A percentile compares a stretch with the other conserved stretches of the same genome.
These are phyloP conservation scores for Talaromyces amestolkiae DNA, from an alignment of 2,329 filamentous ascomycete genomes.

Conservation along the genomic window DNA sequence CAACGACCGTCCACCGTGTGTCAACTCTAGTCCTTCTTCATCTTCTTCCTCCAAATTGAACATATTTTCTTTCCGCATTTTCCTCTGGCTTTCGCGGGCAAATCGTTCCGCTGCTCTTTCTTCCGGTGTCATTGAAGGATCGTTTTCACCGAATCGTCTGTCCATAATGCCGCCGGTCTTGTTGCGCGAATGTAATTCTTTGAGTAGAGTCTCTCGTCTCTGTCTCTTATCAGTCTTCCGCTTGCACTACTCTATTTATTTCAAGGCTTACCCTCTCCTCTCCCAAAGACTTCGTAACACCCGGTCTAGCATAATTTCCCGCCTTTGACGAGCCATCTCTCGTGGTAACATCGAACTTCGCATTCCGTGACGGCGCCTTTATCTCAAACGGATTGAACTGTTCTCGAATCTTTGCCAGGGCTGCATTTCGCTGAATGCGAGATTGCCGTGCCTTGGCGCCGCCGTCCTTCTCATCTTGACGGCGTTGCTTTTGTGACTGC, in stretches of 20 bases:
- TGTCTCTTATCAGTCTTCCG: constrained; percentile 30
- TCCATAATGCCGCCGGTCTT: constrained; percentile 92
- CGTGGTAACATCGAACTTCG: constrained; percentile 82
- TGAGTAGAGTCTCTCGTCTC: constrained; percentile 78
- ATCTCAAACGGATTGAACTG: constrained; percentile 98
- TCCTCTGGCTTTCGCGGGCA: constrained; percentile 77
- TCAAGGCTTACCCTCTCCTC: constrained; percentile 69
- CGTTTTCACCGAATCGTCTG: constrained; percentile 91
- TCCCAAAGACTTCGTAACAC: constrained; percentile 77
- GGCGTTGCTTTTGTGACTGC: constrained; percentile 92
- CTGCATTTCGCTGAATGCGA: constrained; percentile 71
- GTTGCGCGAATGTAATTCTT: constrained; percentile 83
- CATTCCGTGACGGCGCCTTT: constrained; percentile 71
- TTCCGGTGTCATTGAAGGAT: constrained; percentile 89
- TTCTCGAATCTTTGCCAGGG: constrained; percentile 82
- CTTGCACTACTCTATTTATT: background rate
- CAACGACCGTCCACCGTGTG: constrained; percentile 77
- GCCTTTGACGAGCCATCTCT: constrained; percentile 53
- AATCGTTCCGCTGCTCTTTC: constrained; percentile 90
- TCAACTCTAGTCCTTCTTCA: constrained; percentile 66
- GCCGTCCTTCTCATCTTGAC: constrained; percentile 63
- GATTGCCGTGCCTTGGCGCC: constrained; percentile 64
- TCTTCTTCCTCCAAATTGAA: constrained; percentile 91
- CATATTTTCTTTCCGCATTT: constrained; percentile 71
- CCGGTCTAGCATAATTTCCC: constrained; percentile 68